Evolutionary conservation across 164 flowering plant species (phyloP), one percentile per base, ranked within the genome.

Genomic region (Vitis labrusca): DNA sequence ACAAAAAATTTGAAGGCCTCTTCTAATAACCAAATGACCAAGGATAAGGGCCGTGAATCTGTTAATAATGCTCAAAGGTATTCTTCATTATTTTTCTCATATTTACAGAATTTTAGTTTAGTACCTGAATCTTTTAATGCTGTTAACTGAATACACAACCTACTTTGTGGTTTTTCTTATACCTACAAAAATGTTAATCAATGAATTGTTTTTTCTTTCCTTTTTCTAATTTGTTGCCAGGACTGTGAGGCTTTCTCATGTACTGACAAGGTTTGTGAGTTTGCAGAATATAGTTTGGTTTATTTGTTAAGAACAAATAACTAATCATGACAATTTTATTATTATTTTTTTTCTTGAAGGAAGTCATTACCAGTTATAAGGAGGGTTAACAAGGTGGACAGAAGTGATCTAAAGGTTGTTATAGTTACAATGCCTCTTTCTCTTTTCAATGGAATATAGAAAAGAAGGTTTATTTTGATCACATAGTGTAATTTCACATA

Each of bases 321-420:
- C 14, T 11, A 19, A 11, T 51, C 23, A 19, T 61, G 55, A 3
- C 19, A 48, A 44, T 55, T 55, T 37, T 64, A 3, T 69, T 66
- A 15, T n/a, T 13, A 16, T 11, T 69, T 69, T 57, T 30, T 11
- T 58, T 19, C 71, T 69, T 77, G 61, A 70, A 85, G 88, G 81
- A 85, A 71, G 53, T 83, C 88, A 56, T 70, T 83, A 47, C 83
- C 87, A 9, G 81, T 73, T 30, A 10, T 55, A 70, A 79, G 70
- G 76, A 64, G 70, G 65, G 73, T 58, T 50, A 78, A 54, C 73
- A 65, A 62, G 56, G 66, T 44, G 37, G 68, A 64, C 63, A n/a
- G 64, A 50, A 71, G 67, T 64, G 67, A 50, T 50, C 27, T 50
- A 14, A 73, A 77, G 78, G 76, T 74, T 67, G 27, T 49, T 50